Conservation (phyloP, 1,139 yeast species). For the Hanseniaspora uvarum region DNA sequence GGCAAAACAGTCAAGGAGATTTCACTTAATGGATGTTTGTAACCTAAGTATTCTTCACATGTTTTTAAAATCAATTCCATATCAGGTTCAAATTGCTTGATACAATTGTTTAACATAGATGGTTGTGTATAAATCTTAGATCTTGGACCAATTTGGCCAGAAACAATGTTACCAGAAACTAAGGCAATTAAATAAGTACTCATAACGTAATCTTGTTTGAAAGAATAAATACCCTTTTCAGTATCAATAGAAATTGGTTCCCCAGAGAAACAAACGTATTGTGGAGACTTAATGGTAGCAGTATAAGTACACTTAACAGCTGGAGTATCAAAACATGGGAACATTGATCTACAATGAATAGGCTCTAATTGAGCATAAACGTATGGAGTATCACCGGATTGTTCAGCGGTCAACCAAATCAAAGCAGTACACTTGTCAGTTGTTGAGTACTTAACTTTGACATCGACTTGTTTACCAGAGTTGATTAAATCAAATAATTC, state of each 20-base stretch:
- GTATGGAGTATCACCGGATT: slow-evolving; percentile 71
- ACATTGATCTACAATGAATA: slow-evolving; percentile 76
- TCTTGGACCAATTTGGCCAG: slow-evolving; percentile 73
- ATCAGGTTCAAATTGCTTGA: slow-evolving; percentile 72
- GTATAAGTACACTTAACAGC: slow-evolving; percentile 60
- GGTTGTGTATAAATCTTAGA: slow-evolving; percentile 78
- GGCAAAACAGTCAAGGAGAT: slow-evolving; percentile 78
- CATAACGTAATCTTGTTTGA: slow-evolving; percentile 70
- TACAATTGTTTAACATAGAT: slow-evolving; percentile 51
- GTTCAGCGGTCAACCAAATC: slow-evolving; percentile 70
- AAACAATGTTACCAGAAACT: slow-evolving; percentile 70
- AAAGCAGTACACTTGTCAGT: slow-evolving; percentile 71
- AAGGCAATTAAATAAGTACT: slow-evolving; percentile 77
- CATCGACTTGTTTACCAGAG: slow-evolving; percentile 26
- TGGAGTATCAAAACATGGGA: slow-evolving; percentile 90
- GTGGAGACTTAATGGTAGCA: slow-evolving; percentile 52
- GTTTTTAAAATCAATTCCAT: slow-evolving; percentile 67
- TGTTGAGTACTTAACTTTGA: slow-evolving; percentile 50
- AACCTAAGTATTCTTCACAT: slow-evolving; percentile 66
- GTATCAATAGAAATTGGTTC: slow-evolving; percentile 24
- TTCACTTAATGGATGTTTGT: slow-evolving; percentile 74
- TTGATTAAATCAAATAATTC: slow-evolving; percentile 16
- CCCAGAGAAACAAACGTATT: slow-evolving; percentile 67
- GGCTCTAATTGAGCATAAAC: slow-evolving; percentile 88
- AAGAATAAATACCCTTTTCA: slow-evolving; percentile 34